Conservation (phyloP, 805 yeast genomes). For the Candida nitratophila region DNA sequence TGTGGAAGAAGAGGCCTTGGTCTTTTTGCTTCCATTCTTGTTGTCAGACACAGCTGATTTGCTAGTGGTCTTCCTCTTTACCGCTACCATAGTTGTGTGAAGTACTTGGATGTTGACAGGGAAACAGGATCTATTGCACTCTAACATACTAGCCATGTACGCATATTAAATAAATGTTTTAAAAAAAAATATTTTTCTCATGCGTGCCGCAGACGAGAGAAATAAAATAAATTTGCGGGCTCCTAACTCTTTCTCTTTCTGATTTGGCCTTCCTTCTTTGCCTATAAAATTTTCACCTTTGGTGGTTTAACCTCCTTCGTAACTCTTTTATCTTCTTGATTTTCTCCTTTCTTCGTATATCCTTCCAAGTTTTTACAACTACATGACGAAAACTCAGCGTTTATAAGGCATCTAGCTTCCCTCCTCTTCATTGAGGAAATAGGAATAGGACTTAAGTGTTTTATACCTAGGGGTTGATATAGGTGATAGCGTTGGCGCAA, state of each 20-base stretch:
- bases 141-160: too few relatives aligned
- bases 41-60: neutral
- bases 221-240: too few relatives aligned
- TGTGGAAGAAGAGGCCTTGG: neutral
- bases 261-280: too few relatives aligned
- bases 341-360: constrained; percentile 33
- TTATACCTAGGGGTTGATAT: constrained; percentile 18
- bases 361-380: constrained; percentile 61
- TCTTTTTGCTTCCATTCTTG: too few relatives aligned
- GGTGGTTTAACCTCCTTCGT: too few relatives aligned
- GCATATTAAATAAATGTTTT: too few relatives aligned
- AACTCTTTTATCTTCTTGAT: neutral
- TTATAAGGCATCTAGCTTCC: constrained; percentile 28
- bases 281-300: neutral
- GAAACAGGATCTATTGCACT: too few relatives aligned
- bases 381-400: constrained; percentile 59
- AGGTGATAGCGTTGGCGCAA: constrained; percentile 29
- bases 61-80: neutral
- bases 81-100: neutral
- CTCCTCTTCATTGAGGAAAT: constrained; percentile 11
- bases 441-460: constrained; percentile 6
- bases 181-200: too few relatives aligned
- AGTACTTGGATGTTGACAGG: too few relatives aligned
- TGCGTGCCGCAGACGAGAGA: too few relatives aligned
- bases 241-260: too few relatives aligned